These are phyloP conservation scores for Parathielavia hyrcaniae DNA, from an alignment of 495 filamentous ascomycete species.

Conservation along the genomic window DNA sequence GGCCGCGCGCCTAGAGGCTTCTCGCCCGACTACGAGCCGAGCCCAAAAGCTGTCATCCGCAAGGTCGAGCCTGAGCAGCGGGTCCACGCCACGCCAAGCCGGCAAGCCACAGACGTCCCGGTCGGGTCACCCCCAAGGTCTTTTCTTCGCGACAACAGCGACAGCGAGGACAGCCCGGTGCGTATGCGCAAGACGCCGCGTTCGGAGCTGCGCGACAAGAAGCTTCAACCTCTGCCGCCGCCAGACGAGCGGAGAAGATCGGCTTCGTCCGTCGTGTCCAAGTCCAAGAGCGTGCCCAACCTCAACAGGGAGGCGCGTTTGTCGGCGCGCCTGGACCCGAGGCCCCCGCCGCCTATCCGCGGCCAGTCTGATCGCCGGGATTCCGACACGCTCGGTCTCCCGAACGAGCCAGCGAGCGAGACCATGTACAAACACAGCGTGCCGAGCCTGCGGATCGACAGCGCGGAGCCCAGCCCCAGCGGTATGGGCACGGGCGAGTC, in stretches of 20 bases:
- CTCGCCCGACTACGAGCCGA: slow-evolving; percentile 60
- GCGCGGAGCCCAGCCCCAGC: slow-evolving; percentile 29
- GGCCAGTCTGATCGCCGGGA: slow-evolving; percentile 34
- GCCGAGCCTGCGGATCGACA: slow-evolving; percentile 34
- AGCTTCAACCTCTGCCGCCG: slow-evolving; percentile 21
- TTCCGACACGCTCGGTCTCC: slow-evolving; percentile 36
- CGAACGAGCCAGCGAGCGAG: slow-evolving; percentile 39
- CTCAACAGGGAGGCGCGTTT: slow-evolving; percentile 22
- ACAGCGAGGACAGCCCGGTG: slow-evolving; percentile 34
- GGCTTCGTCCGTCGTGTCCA: slow-evolving; percentile 31
- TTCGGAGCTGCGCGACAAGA: slow-evolving; percentile 15
- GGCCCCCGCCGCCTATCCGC: slow-evolving; percentile 19
- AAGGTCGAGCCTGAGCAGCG: slow-evolving; percentile 36
- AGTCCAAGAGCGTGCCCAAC: slow-evolving; percentile 34
- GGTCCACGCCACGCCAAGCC: slow-evolving; percentile 21
- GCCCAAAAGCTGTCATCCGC: slow-evolving; percentile 53
- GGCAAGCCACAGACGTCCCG: slow-evolving; percentile 16
- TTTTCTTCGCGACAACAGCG: slow-evolving; percentile 37
- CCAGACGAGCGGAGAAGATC: slow-evolving; percentile 22
- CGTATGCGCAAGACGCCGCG: slow-evolving; percentile 18
- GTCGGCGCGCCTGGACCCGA: slow-evolving; percentile 16
- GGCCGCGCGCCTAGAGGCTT: slow-evolving; percentile 44
- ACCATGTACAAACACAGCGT: slow-evolving; percentile 45
- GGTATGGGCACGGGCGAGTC: slow-evolving; percentile 17
- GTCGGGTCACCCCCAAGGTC: slow-evolving; percentile 29